Evolutionary conservation across 2,329 filamentous ascomycete genomes (phyloP).

Genomic region (Dothideomycetes sp.): DNA sequence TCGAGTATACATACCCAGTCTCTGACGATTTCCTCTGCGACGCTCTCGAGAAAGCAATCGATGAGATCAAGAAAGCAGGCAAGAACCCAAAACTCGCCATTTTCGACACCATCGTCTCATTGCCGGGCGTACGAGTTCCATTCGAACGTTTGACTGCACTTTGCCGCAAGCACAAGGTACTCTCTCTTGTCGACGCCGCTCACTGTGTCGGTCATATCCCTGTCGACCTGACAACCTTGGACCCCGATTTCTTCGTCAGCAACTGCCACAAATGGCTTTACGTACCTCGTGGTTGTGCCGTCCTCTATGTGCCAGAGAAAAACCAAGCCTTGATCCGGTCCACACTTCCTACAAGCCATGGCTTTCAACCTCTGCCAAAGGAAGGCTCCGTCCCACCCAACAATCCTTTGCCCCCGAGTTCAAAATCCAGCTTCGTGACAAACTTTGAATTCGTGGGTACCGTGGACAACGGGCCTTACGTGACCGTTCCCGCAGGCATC

Average conservation of each 20-base stretch:
- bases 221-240: constrained; percentile 55
- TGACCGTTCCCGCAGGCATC: constrained; percentile 63
- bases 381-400: constrained; percentile 17
- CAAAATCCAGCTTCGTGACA: constrained; percentile 46
- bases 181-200: constrained; percentile 74
- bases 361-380: constrained; percentile 49
- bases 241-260: constrained; percentile 77
- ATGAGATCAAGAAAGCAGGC: constrained; percentile 43
- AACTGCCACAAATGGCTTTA: constrained; percentile 92
- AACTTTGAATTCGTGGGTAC: constrained; percentile 15
- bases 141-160: constrained; percentile 57
- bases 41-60: constrained; percentile 52
- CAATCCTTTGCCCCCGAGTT: constrained; percentile 33
- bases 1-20: constrained; percentile 59
- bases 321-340: constrained; percentile 69
- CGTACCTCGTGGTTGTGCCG: constrained; percentile 67
- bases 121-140: constrained; percentile 71
- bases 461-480: constrained; percentile 60
- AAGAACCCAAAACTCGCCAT: constrained; percentile 58
- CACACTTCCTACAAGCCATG: constrained; percentile 71
- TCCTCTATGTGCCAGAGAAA: constrained; percentile 67
- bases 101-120: constrained; percentile 72
- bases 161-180: constrained; percentile 57
- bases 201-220: constrained; percentile 74
- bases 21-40: constrained; percentile 57